Evolutionary conservation across 257 asterid genomes (phyloP).

Genomic region (Solanum sejunctum): DNA sequence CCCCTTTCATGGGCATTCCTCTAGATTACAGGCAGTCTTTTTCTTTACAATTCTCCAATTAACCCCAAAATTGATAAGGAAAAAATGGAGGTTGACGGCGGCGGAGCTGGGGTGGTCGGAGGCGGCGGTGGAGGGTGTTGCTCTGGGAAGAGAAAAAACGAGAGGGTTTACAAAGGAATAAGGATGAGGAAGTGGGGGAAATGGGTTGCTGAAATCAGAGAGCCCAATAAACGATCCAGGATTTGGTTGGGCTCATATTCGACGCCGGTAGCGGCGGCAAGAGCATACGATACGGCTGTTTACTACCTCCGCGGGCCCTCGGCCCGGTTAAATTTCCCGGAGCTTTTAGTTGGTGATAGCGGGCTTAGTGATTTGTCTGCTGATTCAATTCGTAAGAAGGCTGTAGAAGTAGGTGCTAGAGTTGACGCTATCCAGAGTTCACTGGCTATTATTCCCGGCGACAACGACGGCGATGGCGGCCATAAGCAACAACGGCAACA

Average conservation of each 20-base stretch:
- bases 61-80: neutral
- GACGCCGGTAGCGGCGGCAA: slow-evolving; percentile 77
- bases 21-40: neutral
- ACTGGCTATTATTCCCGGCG: neutral
- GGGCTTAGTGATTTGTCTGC: slow-evolving; percentile 54
- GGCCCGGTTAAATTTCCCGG: slow-evolving; percentile 78
- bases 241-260: slow-evolving; percentile 89
- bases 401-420: slow-evolving; percentile 79
- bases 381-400: slow-evolving; percentile 56
- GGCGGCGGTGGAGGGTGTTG: slow-evolving; percentile 21
- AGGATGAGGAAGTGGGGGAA: slow-evolving; percentile 99
- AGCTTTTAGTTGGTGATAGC: slow-evolving; percentile 8
- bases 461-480: neutral
- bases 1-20: neutral
- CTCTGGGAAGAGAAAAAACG: slow-evolving; percentile 27
- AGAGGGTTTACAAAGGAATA: slow-evolving; percentile 64
- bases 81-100: neutral
- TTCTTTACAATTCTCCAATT: neutral
- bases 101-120: slow-evolving; percentile 8
- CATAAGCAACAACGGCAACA: neutral
- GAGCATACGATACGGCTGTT: slow-evolving; percentile 91
- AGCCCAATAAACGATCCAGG: slow-evolving; percentile 81
- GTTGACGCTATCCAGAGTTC: slow-evolving; percentile 62
- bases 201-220: slow-evolving; percentile 96
- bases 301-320: slow-evolving; percentile 70